Evolutionary conservation across 2,329 filamentous ascomycete species (phyloP), one percentile per base, ranked within the genome.

Genomic region (Gaeumannomyces tritici): DNA sequence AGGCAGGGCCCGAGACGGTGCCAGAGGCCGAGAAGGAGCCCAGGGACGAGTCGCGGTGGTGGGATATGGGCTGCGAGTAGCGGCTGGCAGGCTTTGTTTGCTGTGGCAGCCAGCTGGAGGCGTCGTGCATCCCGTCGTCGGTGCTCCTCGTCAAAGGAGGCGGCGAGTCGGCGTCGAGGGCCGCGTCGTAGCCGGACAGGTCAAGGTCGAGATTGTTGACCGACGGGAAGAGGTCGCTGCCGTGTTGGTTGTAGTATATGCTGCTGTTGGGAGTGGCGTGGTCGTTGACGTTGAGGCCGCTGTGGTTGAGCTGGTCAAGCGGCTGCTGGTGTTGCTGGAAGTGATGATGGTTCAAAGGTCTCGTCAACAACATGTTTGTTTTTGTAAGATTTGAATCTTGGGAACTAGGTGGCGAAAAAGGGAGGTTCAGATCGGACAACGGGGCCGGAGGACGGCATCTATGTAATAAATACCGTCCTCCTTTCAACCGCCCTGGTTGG

Each of bases 41-140:
- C 51, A 85, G 73, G 8, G 84, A 87, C 2, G 84, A 83, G 66
- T 87, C 83, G 66, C 84, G 80, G 57, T 87, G 78, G 68, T 87
- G 84, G 29, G 76, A 68, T 12, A 35, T 33, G 9, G 27, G 58
- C 11, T n/a, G 33, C 47, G 35, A 47, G 33, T 60, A 35, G 33
- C 21, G 33, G 26, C 58, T 27, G 35, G 35, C 35, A 28, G 58
- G 58, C 58, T 60, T 42, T 60, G 58, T 26, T 35, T 27, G 31
- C 47, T 47, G 33, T 33, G 47, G 24, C 35, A 47, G 26, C 47
- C 58, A 42, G n/a, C n/a, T n/a, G n/a, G n/a, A n/a, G 58, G 47
- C 12, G 58, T 60, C 58, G 35, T 51, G 58, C 58, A 60, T 60
- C 31, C 35, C 24, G 35, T 60, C 33, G 26, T 35, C 26, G 58